Evolutionary conservation across 2,329 filamentous ascomycete species (phyloP).

Genomic region (Aspergillus fructus): DNA sequence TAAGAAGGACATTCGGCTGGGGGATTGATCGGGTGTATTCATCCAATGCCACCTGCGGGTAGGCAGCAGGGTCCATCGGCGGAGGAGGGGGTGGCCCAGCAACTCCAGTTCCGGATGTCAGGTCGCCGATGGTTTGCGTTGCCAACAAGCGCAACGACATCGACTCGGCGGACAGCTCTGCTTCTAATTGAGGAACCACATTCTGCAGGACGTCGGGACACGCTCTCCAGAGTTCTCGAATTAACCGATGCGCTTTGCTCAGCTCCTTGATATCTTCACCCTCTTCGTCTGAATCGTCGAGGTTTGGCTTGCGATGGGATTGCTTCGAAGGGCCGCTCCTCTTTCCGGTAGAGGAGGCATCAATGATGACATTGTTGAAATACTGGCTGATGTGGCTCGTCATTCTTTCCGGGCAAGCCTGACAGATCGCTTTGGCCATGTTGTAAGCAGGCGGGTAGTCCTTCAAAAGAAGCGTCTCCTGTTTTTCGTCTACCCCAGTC

Average conservation of each 20-base stretch:
- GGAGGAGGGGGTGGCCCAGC: slow-evolving; percentile 77
- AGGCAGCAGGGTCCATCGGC: slow-evolving; percentile 75
- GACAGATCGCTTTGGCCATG: slow-evolving; percentile 94
- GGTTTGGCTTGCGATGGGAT: slow-evolving; percentile 47
- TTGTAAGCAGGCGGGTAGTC: slow-evolving; percentile 90
- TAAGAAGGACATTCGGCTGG: slow-evolving; percentile 66
- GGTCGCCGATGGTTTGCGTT: slow-evolving; percentile 91
- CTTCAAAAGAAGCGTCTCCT: slow-evolving; percentile 80
- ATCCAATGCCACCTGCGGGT: slow-evolving; percentile 61
- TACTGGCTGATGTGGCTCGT: slow-evolving; percentile 91
- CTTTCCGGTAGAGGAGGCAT: slow-evolving; percentile 66
- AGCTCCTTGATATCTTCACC: slow-evolving; percentile 85
- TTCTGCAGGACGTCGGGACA: slow-evolving; percentile 85
- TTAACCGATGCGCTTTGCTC: slow-evolving; percentile 81
- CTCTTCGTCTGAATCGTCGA: slow-evolving; percentile 65
- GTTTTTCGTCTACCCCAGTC: slow-evolving; percentile 66
- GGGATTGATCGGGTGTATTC: slow-evolving; percentile 52
- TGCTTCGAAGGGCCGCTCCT: slow-evolving; percentile 53
- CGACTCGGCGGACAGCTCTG: slow-evolving; percentile 87
- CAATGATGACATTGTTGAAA: slow-evolving; percentile 94
- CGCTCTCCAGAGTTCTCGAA: slow-evolving; percentile 91
- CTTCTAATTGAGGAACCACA: slow-evolving; percentile 89
- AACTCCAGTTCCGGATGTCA: slow-evolving; percentile 89
- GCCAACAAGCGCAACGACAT: slow-evolving; percentile 81
- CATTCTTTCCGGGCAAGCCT: slow-evolving; percentile 88